Conservation (phyloP, 2,329 filamentous ascomycete species). For the Claviceps sp. region DNA sequence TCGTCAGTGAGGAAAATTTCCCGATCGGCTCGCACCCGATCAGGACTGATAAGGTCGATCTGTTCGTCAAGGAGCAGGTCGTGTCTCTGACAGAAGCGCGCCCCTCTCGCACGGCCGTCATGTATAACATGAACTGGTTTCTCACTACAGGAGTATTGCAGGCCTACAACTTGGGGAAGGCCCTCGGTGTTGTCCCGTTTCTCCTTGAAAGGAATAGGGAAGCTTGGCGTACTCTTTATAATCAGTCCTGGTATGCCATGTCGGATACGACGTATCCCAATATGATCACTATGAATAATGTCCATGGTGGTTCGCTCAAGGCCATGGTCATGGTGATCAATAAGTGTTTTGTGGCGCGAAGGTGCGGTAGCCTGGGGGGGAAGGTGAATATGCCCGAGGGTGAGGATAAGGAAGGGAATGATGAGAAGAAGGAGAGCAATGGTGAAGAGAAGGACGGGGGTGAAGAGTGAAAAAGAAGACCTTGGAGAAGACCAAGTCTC, state of each 20-base stretch:
- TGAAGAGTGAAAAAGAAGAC: not conserved
- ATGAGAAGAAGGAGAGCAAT: not conserved
- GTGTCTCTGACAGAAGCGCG: conserved; percentile 6
- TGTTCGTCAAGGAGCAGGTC: conserved; percentile 13
- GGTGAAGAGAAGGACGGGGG: not conserved
- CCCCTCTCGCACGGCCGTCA: conserved; percentile 1
- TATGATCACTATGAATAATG: conserved; percentile 18
- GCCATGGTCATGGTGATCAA: conserved; percentile 17
- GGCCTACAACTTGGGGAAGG: not conserved
- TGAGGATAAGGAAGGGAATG: not conserved
- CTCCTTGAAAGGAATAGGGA: conserved; percentile 8
- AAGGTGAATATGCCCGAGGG: conserved; percentile 5
- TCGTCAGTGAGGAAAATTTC: conserved; percentile 13
- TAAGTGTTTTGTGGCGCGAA: conserved; percentile 15
- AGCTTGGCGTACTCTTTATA: conserved; percentile 12
- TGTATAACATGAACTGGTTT: conserved; percentile 16
- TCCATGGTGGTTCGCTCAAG: conserved; percentile 14
- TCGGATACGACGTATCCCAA: conserved; percentile 17
- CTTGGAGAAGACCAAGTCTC: no score
- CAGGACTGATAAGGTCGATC: conserved; percentile 5
- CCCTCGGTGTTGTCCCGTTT: not conserved
- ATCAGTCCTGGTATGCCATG: conserved; percentile 13
- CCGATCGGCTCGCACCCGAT: conserved; percentile 14
- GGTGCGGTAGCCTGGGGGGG: conserved; percentile 12
- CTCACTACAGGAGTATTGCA: conserved; percentile 8